Evolutionary conservation across 1,284 basidiomycete species (phyloP).

Genomic region (Ceratobasidium sp.): DNA sequence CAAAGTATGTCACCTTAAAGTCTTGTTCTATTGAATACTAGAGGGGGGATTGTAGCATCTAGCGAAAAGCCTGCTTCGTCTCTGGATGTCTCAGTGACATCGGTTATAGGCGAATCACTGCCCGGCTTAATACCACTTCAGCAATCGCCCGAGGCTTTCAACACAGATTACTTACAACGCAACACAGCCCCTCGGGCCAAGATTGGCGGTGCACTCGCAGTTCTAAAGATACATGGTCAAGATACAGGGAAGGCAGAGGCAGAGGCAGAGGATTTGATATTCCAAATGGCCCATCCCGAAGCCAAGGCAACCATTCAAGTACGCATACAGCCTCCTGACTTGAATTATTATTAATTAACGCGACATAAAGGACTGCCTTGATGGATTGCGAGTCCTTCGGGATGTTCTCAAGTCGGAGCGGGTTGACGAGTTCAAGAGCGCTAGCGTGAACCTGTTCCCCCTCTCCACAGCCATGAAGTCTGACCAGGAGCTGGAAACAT

Average conservation of each 20-base stretch:
- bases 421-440: constrained; percentile 53
- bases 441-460: constrained; percentile 54
- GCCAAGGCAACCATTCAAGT: constrained; percentile 68
- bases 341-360: constrained; percentile 41
- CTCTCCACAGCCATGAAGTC: constrained; percentile 58
- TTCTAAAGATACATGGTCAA: constrained; percentile 52
- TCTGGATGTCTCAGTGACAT: constrained; percentile 49
- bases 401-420: constrained; percentile 44
- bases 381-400: constrained; percentile 20
- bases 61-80: constrained; percentile 56
- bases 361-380: constrained; percentile 43
- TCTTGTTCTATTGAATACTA: constrained; percentile 50
- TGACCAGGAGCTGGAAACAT: constrained; percentile 52
- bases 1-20: constrained; percentile 50
- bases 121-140: constrained; percentile 69
- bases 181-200: constrained; percentile 68
- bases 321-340: constrained; percentile 45
- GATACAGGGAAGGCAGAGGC: constrained; percentile 62
- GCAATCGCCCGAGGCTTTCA: constrained; percentile 73
- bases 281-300: constrained; percentile 65
- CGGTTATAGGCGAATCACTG: constrained; percentile 58
- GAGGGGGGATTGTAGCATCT: constrained; percentile 59
- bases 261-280: constrained; percentile 67
- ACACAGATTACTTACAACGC: constrained; percentile 80
- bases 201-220: constrained; percentile 71